Conservation (phyloP, 768 basidiomycete species). For the Russula foetens region DNA sequence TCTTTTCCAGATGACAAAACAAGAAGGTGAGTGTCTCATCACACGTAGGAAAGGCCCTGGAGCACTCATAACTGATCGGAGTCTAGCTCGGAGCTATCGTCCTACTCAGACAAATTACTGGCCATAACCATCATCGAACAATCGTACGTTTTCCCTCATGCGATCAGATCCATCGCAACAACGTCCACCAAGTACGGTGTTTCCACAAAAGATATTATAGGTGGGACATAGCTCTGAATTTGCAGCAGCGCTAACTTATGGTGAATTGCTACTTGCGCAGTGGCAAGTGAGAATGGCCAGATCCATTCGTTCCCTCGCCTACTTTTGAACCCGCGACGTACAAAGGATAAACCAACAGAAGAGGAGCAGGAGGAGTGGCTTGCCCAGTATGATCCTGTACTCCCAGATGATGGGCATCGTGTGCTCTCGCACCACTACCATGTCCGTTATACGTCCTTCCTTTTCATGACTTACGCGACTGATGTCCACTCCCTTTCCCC, state of each 20-base stretch:
- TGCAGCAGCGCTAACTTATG: background rate
- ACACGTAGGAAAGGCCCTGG: background rate
- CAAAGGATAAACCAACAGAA: slow-evolving; percentile 62
- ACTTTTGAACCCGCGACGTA: slow-evolving; percentile 76
- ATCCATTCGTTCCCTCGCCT: slow-evolving; percentile 67
- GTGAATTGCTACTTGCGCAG: slow-evolving; percentile 32
- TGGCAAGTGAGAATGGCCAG: slow-evolving; percentile 67
- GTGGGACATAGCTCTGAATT: slow-evolving; percentile 38
- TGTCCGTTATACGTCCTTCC: slow-evolving; percentile 28
- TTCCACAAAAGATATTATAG: slow-evolving; percentile 75
- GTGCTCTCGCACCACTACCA: slow-evolving; percentile 50
- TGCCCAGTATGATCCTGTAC: slow-evolving; percentile 72
- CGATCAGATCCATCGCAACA: slow-evolving; percentile 57
- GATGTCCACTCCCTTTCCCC: background rate
- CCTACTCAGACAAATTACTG: slow-evolving; percentile 44
- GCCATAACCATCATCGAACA: slow-evolving; percentile 56
- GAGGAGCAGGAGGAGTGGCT: slow-evolving; percentile 83
- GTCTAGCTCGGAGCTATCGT: slow-evolving; percentile 45
- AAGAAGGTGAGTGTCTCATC: slow-evolving; percentile 44
- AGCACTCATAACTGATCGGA: background rate
- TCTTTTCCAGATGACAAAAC: slow-evolving; percentile 55
- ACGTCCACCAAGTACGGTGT: slow-evolving; percentile 89
- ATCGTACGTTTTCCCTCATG: slow-evolving; percentile 61
- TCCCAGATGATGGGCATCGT: slow-evolving; percentile 59
- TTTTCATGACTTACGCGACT: background rate